Evolutionary conservation across 345 rosid genomes (phyloP).

Genomic region (Boechera divaricarpa): DNA sequence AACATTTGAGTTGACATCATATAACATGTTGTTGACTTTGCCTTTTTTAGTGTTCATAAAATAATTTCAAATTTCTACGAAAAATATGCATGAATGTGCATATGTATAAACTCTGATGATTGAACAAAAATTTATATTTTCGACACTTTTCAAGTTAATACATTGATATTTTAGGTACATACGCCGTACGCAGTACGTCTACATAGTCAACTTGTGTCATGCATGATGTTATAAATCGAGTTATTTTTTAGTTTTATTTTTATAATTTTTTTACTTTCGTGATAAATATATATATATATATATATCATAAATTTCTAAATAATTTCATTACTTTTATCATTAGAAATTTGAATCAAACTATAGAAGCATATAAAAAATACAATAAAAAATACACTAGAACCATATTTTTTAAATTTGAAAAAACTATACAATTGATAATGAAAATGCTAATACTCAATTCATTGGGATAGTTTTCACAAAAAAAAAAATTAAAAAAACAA

Average conservation of each 20-base stretch:
- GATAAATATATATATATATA: neutral
- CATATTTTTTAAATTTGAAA: neutral
- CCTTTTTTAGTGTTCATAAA: neutral
- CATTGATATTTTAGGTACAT: neutral
- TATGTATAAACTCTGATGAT: neutral
- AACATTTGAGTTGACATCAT: neutral
- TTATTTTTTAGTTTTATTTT: neutral
- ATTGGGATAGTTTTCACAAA: neutral
- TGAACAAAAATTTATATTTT: neutral
- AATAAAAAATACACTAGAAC: neutral
- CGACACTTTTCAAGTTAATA: neutral
- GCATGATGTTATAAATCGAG: constrained; percentile 5
- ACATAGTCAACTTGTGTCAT: neutral
- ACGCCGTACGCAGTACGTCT: neutral
- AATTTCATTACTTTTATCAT: neutral
- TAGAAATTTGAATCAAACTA: neutral
- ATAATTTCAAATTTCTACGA: neutral
- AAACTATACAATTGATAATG: neutral
- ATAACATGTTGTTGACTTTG: neutral
- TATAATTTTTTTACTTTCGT: neutral
- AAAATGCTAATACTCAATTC: neutral
- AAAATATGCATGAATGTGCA: neutral
- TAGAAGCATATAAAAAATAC: neutral
- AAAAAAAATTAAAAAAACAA: too few relatives aligned
- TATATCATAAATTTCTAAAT: neutral